Base-by-base conservation (phyloP, 2,329 filamentous ascomycete species). In the Ceratocystis huliohia region DNA sequence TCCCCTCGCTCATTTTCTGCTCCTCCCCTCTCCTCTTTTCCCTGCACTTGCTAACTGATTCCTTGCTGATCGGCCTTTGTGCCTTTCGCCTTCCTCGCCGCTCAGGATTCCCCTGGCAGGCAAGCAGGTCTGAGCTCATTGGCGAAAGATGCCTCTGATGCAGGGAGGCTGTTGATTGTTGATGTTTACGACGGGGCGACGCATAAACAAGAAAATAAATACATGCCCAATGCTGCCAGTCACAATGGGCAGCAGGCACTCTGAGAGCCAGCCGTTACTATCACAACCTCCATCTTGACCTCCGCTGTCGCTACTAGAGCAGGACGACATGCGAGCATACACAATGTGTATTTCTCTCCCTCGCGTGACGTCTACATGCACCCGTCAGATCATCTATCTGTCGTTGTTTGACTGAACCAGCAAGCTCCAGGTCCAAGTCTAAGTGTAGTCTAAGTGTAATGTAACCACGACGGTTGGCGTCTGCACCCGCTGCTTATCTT, bases 401-500 rank as follows among this genome's bases (percentile, higher is more conserved):
- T 48, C 46, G 50, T 56, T 28, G 50, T 56, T 56, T 7, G 22
- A 56, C 50, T 28, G 20, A 28, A 1, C 17, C 13, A 37, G 15
- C 13, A 25, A 22, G 15, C 41, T 45, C 7, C 7, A 33, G 33
- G 33, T 8, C 33, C 7, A 33, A 4, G 28, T 28, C 28, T 28
- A 28, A n/a, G n/a, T n/a, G n/a, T n/a, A 33, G 33, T 33, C 33
- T 45, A 63, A 63, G 61, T 28, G 20, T 5, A 45, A 63, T 63
- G 61, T 63, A 63, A 63, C 61, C 17, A 44, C 59, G n/a, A 61
- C 59, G 61, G 61, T 63, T 63, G 61, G 61, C 61, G 37, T 44
- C 41, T 46, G 37, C 41, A 63, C 20, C 50, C 50, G 50, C 50
- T 13, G 22, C 50, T 56, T 56, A 56, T 56, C 50, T 56, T 56